phyloP scores from a whole-genome alignment of 805 yeast species.

The Wickerhamomyces kurtzmanii region DNA sequence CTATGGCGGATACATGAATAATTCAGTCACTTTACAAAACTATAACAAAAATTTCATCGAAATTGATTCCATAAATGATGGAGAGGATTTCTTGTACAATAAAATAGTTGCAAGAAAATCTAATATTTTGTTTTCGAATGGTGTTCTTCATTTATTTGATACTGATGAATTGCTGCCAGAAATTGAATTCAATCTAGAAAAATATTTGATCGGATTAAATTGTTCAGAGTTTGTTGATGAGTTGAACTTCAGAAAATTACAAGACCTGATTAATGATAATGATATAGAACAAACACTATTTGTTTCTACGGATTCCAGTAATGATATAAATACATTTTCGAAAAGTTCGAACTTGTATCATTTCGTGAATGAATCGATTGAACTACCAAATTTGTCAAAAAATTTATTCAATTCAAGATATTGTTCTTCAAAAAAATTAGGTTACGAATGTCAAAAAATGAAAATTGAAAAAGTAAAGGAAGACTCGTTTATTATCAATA shows the following conservation, averaged over 20 bases:
- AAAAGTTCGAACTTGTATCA: conserved; percentile 47
- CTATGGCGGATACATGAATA: conserved; percentile 30
- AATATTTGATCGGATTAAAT: conserved; percentile 48
- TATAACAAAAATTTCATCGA: conserved; percentile 14
- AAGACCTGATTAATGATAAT: conserved; percentile 44
- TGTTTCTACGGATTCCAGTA: conserved; percentile 30
- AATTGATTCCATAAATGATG: conserved; percentile 17
- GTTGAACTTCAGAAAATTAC: conserved; percentile 47
- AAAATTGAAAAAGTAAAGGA: conserved; percentile 29
- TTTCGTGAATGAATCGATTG: conserved; percentile 39
- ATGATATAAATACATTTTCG: conserved; percentile 21
- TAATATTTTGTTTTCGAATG: conserved; percentile 35
- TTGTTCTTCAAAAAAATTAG: conserved; percentile 45
- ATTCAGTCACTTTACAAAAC: conserved; percentile 10
- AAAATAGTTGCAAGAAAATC: conserved; percentile 22
- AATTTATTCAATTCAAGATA: conserved; percentile 38
- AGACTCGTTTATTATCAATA: conserved; percentile 36
- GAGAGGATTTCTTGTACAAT: conserved; percentile 26
- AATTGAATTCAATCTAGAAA: conserved; percentile 40
- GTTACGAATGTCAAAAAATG: conserved; percentile 55
- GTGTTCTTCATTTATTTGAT: conserved; percentile 39
- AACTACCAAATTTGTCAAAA: conserved; percentile 13
- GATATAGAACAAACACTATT: conserved; percentile 51
- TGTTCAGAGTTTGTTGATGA: conserved; percentile 63
- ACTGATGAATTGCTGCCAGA: conserved; percentile 14